Base-by-base conservation (phyloP, 2,329 filamentous ascomycete species). In the Ophiosphaerella narmari region DNA sequence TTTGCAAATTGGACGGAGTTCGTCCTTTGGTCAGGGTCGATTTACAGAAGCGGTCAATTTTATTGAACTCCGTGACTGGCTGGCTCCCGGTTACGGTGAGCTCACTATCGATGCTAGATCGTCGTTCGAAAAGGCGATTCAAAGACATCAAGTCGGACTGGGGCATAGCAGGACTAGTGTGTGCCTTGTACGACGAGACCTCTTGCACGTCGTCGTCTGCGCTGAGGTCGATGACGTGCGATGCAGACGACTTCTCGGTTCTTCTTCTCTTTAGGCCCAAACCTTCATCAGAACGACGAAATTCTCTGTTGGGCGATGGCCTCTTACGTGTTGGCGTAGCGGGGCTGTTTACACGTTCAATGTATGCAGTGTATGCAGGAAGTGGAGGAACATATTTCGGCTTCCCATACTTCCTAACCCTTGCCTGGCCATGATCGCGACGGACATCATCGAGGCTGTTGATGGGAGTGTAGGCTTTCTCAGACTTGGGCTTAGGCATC, bases 251-350 rank as follows among this genome's bases (percentile, higher is more conserved):
- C 16, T 59, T 47, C 7, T 52, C 40, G 6, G 37, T 61, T 31
- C 63, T 69, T 38, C 56, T 56, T 29, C 65, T 54, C 34, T 69
- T 69, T 7, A 21, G 16, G 11, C 53, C 39, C 8, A 40, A 34
- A 21, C 36, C 13, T 14, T 32, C 43, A 23, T 32, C 39, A 11
- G 36, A 33, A 14, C 33, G 21, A 26, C 18, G 24, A 18, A 35
- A 29, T 7, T 42, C 37, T 4, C 41, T 33, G 29, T 43, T 34
- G 21, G 37, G 45, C 8, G 45, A 43, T 16, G 29, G 23, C 9
- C 7, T 7, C 21, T 39, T 42, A 9, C 43, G 46, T 18, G 31
- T 9, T 11, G 53, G 38, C 18, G 52, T 41, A 5, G 38, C 34
- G 7, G 35, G 34, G 14, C 12, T 18, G 18, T 35, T 40, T 32